Base-by-base conservation (phyloP, 2,329 filamentous ascomycete genomes). In the Orbilia brochopaga region DNA sequence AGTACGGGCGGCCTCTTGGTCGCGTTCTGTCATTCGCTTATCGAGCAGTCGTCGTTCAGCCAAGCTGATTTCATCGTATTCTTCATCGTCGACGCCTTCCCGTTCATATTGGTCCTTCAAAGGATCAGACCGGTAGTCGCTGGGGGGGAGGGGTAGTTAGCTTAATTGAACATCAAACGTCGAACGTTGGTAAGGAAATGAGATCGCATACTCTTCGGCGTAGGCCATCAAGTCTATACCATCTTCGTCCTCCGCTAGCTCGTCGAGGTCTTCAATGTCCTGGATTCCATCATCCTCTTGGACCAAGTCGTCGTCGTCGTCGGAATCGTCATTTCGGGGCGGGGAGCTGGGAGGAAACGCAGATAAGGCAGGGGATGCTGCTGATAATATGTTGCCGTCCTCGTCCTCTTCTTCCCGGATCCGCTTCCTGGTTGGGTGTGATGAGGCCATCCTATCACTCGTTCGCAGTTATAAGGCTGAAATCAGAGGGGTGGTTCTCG, bases 1-100 rank as follows among this genome's bases (percentile, higher is more conserved):
- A 74, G 86, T 82, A 62, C 88, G 85, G 23, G 85, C 85, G 50
- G 91, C 83, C 76, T 91, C 88, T 64, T 86, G 83, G 78, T 94
- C 90, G 79, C 90, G 85, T 73, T 87, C 86, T 79, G 89, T 88
- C 66, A 95, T 82, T 73, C 88, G 86, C 27, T 86, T 85, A 77
- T 94, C 90, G 21, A 94, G 85, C 65, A 85, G 84, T 76, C 90
- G 84, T 77, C 90, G 83, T 19, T 85, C 83, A 15, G 85, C 89
- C 17, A 86, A 79, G 75, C 89, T 86, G 78, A 94, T 83, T 32
- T 85, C 85, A 1, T 87, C 89, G 73, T 88, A 92, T 2, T 93
- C 87, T 59, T 84, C 87, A 35, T 91, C 88, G 75, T 95, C 91
- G 69, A 94, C 83, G 74, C 88, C 90, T 53, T 85, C 83, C 17